A percentile compares a stretch with the other conserved stretches of the same genome.
Conservation (phyloP, 1,284 basidiomycete genomes). For the Puccinia polysora region DNA sequence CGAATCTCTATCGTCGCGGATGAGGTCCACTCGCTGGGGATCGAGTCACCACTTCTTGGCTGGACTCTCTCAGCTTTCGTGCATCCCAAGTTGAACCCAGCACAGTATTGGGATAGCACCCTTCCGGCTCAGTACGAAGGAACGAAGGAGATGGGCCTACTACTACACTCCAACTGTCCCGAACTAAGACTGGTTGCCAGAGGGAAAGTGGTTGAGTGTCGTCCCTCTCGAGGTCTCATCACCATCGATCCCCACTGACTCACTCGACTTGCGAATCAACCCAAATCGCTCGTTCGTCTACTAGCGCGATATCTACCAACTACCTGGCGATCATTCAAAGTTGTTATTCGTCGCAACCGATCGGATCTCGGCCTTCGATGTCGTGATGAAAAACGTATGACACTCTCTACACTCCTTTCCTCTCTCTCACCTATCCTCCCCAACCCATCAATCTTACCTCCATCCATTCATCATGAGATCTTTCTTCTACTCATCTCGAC, state of each 20-base stretch:
- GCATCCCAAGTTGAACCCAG: too few relatives aligned
- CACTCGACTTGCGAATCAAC: not conserved
- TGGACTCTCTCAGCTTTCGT: too few relatives aligned
- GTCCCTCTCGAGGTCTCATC: not conserved
- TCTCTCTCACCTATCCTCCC: not conserved
- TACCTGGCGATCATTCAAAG: slow-evolving; percentile 61
- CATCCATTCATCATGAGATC: slow-evolving; percentile 44
- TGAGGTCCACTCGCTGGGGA: too few relatives aligned
- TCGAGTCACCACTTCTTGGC: too few relatives aligned
- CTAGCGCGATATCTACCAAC: slow-evolving; percentile 72
- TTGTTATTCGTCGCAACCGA: slow-evolving; percentile 93
- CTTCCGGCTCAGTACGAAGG: too few relatives aligned
- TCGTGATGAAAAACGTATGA: slow-evolving; percentile 77
- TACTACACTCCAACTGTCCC: slow-evolving; percentile 53
- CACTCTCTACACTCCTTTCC: not conserved
- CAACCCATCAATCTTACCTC: slow-evolving; percentile 20
- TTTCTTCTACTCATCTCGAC: not conserved
- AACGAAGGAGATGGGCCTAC: too few relatives aligned
- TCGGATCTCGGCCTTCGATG: slow-evolving; percentile 93
- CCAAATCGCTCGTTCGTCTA: not conserved
- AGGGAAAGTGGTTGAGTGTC: slow-evolving; percentile 66
- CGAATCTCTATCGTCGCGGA: too few relatives aligned
- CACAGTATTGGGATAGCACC: too few relatives aligned
- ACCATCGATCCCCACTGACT: not conserved
- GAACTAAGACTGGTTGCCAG: slow-evolving; percentile 64